phyloP scores from a whole-genome alignment of 2,329 filamentous ascomycete genomes.

The Graphilbum sp. region DNA sequence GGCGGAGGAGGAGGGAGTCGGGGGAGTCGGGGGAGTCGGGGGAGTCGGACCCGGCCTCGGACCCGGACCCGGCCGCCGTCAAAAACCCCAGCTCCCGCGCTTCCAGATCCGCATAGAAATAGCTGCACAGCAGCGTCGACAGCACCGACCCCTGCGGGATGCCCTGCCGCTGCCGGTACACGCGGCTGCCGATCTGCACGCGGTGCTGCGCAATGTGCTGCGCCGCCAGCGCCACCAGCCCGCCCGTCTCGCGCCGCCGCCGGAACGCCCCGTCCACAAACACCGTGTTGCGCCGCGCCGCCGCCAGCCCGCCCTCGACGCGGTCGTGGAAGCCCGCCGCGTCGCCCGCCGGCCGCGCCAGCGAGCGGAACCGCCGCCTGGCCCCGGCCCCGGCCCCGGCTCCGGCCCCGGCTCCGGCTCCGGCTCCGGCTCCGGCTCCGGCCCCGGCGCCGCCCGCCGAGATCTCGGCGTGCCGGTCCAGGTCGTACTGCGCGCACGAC shows the following conservation, averaged over 20 bases:
- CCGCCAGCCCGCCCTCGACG: constrained; percentile 22
- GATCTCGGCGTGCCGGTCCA: constrained; percentile 62
- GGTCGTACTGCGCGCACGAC: constrained; percentile 45
- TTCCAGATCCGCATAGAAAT: constrained; percentile 89
- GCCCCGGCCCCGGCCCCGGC: no score
- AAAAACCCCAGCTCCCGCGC: constrained; percentile 52
- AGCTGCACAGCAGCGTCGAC: constrained; percentile 78
- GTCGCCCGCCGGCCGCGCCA: constrained; percentile 28
- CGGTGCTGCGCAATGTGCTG: constrained; percentile 77
- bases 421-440: constrained; percentile 18
- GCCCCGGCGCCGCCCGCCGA: not conserved
- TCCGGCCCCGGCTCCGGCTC: constrained; percentile 6
- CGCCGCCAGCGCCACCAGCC: constrained; percentile 52
- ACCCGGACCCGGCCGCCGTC: not conserved
- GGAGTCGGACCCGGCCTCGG: constrained; percentile 16
- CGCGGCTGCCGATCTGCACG: constrained; percentile 75
- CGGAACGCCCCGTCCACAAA: constrained; percentile 57
- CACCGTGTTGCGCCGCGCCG: constrained; percentile 47
- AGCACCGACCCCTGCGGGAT: constrained; percentile 90
- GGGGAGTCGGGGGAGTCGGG: no score
- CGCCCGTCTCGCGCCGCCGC: constrained; percentile 35
- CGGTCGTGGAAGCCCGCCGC: constrained; percentile 26
- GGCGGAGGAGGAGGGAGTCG: constrained; percentile 48
- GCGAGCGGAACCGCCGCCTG: constrained; percentile 34
- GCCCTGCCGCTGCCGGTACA: constrained; percentile 71